Base-by-base conservation (phyloP, 805 yeast genomes). In the Lachancea sp. region DNA sequence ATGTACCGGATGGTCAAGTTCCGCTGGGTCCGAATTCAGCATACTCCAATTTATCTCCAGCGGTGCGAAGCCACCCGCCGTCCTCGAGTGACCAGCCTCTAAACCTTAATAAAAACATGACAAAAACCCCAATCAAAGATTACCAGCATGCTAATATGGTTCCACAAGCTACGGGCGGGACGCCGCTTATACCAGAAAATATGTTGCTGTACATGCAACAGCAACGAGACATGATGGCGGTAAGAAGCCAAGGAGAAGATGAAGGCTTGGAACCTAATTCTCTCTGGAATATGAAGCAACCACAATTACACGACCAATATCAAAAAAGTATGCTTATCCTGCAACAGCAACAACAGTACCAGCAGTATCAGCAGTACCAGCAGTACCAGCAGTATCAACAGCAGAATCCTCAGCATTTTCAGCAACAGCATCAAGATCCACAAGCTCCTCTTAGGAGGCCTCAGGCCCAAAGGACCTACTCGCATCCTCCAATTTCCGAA, bases 361-460 rank as follows among this genome's bases (percentile, higher is more conserved):
- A 29, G n/a, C 40, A 18, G 8, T 12, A 32, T 3, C 39, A 32
- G 29, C 28, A 37, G 30, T 60, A 50, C 24, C 56, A 41, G 22
- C 54, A 48, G 20, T 53, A 45, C 16, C 52, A 42, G 24, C 48
- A 42, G 11, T 38, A 29, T 9, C 47, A 40, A 9, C 51, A 36
- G 20, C 48, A 33, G 30, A 42, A 40, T 7, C 51, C 34, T 23
- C 48, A 40, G 22, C 43, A 36, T 24, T 41, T 36, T 15, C 48
- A 44, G 24, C 46, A 46, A 19, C 29, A 31, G 24, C 34, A 31
- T n/a, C 34, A 18, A 19, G 24, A 31, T 20, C 32, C n/a, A 29
- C 21, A n/a, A 46, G 26, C 22, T 8, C 15, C 30, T 28, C 11
- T 18, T 12, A 12, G 17, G 5, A 28, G 30, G 17, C 30, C 30